These are phyloP conservation scores for Pontederia paniculata DNA, from an alignment of 176 grass and related monocot genomes.

Conservation along the genomic window DNA sequence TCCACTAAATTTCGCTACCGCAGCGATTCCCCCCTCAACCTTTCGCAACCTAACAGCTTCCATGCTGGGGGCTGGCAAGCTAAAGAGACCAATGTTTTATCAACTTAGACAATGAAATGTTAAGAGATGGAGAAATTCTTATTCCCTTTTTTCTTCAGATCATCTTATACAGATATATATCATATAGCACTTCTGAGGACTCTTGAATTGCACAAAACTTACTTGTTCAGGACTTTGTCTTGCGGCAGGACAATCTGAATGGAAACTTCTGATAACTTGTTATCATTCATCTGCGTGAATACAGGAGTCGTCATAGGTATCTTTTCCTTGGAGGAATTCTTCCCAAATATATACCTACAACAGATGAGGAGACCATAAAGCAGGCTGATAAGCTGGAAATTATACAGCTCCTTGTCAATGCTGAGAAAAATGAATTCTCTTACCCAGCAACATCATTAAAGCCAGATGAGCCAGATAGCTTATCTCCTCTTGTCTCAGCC, in stretches of 20 bases:
- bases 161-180: too few relatives aligned
- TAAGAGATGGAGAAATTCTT: too few relatives aligned
- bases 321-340: constrained; percentile 77
- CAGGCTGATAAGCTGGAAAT: background rate
- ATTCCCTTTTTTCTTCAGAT: too few relatives aligned
- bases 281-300: constrained; percentile 69
- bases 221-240: constrained; percentile 66
- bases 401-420: background rate
- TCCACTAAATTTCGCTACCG: constrained; percentile 71
- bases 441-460: constrained; percentile 89
- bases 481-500: constrained; percentile 86
- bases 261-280: constrained; percentile 71
- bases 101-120: too few relatives aligned
- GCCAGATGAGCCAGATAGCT: constrained; percentile 77
- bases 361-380: background rate
- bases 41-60: constrained; percentile 51
- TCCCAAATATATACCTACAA: constrained; percentile 90
- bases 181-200: background rate
- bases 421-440: constrained; percentile 12
- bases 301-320: constrained; percentile 95
- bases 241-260: constrained; percentile 67
- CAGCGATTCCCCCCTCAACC: constrained; percentile 44
- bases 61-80: constrained; percentile 50
- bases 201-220: background rate
- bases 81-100: constrained; percentile 9